These are phyloP conservation scores for Raffaelea albimanens DNA, from an alignment of 2,329 filamentous ascomycete genomes.

Conservation along the genomic window DNA sequence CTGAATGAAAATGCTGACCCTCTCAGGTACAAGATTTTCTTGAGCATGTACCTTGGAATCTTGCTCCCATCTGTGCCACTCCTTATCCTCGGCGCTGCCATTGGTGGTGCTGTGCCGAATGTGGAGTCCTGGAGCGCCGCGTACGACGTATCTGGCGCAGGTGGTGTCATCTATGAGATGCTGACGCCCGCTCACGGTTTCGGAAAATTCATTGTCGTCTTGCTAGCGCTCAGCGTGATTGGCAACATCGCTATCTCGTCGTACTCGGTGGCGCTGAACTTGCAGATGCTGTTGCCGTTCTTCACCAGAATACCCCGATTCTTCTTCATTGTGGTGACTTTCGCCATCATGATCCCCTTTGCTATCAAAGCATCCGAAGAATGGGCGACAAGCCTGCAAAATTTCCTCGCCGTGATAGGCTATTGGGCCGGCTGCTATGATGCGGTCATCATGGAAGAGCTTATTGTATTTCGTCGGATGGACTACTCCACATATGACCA, in stretches of 20 bases:
- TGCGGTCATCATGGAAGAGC: slow-evolving; percentile 37
- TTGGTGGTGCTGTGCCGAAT: slow-evolving; percentile 38
- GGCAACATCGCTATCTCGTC: slow-evolving; percentile 33
- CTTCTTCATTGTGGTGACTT: slow-evolving; percentile 46
- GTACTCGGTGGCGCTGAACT: slow-evolving; percentile 26
- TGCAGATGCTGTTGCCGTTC: slow-evolving; percentile 48
- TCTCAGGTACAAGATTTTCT: slow-evolving; percentile 27
- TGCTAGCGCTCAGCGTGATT: slow-evolving; percentile 33
- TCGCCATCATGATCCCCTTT: slow-evolving; percentile 50
- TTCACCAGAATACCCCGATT: slow-evolving; percentile 47
- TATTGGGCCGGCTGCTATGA: slow-evolving; percentile 50
- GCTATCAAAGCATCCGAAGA: slow-evolving; percentile 43
- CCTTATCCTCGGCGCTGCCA: slow-evolving; percentile 38
- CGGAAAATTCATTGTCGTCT: slow-evolving; percentile 35
- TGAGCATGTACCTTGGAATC: slow-evolving; percentile 43
- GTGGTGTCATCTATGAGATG: slow-evolving; percentile 38
- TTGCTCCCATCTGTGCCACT: slow-evolving; percentile 38
- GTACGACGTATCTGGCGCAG: slow-evolving; percentile 30
- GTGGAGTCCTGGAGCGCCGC: slow-evolving; percentile 30
- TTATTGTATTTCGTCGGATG: slow-evolving; percentile 36
- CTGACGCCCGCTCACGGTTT: slow-evolving; percentile 34
- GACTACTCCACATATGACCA: slow-evolving; percentile 35
- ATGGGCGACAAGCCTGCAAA: slow-evolving; percentile 49
- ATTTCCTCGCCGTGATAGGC: slow-evolving; percentile 46
- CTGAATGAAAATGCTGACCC: slow-evolving; percentile 1